phyloP scores from a whole-genome alignment of 2,329 filamentous ascomycete genomes.

The Niveomyces coronatus region DNA sequence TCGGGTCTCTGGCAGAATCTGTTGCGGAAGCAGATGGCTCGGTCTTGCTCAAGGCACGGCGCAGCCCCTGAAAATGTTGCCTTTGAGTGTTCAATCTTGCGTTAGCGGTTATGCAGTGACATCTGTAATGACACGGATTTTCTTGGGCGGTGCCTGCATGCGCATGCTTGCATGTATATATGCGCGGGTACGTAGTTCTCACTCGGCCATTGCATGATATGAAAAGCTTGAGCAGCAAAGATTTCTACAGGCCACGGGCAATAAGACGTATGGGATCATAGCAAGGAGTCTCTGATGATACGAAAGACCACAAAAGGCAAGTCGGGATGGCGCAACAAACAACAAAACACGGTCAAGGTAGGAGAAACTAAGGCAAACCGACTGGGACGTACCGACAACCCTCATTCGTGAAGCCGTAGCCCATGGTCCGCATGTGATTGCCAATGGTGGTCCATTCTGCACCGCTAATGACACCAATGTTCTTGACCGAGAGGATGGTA shows the following conservation, averaged over 20 bases:
- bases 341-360: background rate
- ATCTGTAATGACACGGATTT: too few species aligned
- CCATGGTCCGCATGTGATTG: slow-evolving; percentile 47
- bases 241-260: too few species aligned
- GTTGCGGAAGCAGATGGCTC: slow-evolving; percentile 27
- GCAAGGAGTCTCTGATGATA: too few species aligned
- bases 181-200: too few species aligned
- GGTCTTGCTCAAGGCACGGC: slow-evolving; percentile 43
- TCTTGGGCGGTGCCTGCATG: too few species aligned
- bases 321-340: too few species aligned
- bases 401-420: slow-evolving; percentile 55
- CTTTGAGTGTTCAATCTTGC: slow-evolving; percentile 23
- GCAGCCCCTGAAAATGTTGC: slow-evolving; percentile 51
- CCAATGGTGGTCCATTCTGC: slow-evolving; percentile 53
- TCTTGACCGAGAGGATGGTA: slow-evolving; percentile 51
- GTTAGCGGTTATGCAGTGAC: background rate
- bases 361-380: background rate
- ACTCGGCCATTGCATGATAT: too few species aligned
- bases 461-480: slow-evolving; percentile 53
- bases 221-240: too few species aligned
- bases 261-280: too few species aligned
- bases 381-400: slow-evolving; percentile 42
- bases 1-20: slow-evolving; percentile 37
- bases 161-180: too few species aligned
- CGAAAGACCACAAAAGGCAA: too few species aligned